These are phyloP conservation scores for Decorospora gaudefroyi DNA, from an alignment of 2,329 filamentous ascomycete genomes.

Conservation along the genomic window DNA sequence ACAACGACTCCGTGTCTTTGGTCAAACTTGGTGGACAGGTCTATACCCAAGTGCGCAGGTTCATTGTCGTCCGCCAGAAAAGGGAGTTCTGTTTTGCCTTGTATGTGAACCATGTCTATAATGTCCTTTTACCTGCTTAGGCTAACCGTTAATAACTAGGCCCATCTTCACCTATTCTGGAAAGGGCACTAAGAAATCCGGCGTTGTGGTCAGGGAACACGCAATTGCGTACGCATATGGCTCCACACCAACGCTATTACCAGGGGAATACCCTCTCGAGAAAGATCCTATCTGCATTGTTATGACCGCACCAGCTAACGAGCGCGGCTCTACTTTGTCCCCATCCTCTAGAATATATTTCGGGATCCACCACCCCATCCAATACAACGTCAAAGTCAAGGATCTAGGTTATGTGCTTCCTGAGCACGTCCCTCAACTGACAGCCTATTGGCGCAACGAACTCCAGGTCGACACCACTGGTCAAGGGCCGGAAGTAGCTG, in stretches of 20 bases:
- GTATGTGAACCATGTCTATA: background rate
- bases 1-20: background rate
- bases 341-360: too few relatives aligned
- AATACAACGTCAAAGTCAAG: too few relatives aligned
- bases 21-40: background rate
- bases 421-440: too few relatives aligned
- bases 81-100: slow-evolving; percentile 1
- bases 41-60: slow-evolving; percentile 1
- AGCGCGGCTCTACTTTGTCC: too few relatives aligned
- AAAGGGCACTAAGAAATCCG: slow-evolving; percentile 11
- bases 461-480: too few relatives aligned
- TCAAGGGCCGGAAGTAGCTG: too few relatives aligned
- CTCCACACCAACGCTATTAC: slow-evolving; percentile 10
- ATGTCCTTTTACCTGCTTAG: background rate
- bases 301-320: too few relatives aligned
- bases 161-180: slow-evolving; percentile 17
- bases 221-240: slow-evolving; percentile 41
- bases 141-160: background rate
- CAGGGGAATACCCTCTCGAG: slow-evolving; percentile 39
- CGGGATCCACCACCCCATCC: too few relatives aligned
- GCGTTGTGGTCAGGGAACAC: slow-evolving; percentile 36
- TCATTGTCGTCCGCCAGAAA: slow-evolving; percentile 2
- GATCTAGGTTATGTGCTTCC: too few relatives aligned
- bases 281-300: slow-evolving; percentile 46
- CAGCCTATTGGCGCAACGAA: too few relatives aligned